phyloP scores from a whole-genome alignment of 1,284 basidiomycete species.

The Ganoderma lingzhi region DNA sequence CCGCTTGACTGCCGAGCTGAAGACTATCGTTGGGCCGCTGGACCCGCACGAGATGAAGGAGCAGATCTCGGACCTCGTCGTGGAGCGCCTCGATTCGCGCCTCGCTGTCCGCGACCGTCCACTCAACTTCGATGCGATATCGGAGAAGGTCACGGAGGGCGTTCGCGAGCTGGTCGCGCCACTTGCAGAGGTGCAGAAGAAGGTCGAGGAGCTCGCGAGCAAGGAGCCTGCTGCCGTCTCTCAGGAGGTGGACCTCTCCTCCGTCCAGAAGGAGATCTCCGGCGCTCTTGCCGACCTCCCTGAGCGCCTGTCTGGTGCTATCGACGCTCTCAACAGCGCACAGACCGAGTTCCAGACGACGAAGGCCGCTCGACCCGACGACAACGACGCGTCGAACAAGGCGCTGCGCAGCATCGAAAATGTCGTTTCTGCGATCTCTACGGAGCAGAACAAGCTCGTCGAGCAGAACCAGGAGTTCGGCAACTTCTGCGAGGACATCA shows the following conservation, averaged over 20 bases:
- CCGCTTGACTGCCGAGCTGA: conserved; percentile 71
- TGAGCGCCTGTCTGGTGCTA: conserved; percentile 47
- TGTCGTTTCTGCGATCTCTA: conserved; percentile 51
- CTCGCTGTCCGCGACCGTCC: conserved; percentile 77
- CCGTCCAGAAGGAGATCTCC: conserved; percentile 41
- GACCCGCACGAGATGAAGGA: conserved; percentile 87
- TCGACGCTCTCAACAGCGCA: conserved; percentile 49
- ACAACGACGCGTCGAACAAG: conserved; percentile 33
- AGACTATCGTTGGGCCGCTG: conserved; percentile 72
- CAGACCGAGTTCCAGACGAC: conserved; percentile 44
- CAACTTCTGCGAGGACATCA: conserved; percentile 56
- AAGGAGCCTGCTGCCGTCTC: conserved; percentile 36
- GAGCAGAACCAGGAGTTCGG: conserved; percentile 58
- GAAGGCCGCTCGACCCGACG: conserved; percentile 38
- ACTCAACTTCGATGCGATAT: conserved; percentile 68
- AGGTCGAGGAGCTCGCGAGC: conserved; percentile 49
- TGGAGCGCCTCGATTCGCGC: conserved; percentile 82
- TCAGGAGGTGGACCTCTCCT: conserved; percentile 30
- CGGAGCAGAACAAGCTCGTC: conserved; percentile 53
- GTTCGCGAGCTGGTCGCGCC: conserved; percentile 59
- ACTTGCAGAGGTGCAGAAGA: conserved; percentile 53
- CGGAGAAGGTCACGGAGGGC: conserved; percentile 61
- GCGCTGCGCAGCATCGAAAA: conserved; percentile 53
- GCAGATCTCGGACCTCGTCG: conserved; percentile 84
- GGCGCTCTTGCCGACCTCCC: conserved; percentile 53